These are phyloP conservation scores for Oryza coarctata DNA, from an alignment of 176 grass and related monocot species.

Conservation along the genomic window DNA sequence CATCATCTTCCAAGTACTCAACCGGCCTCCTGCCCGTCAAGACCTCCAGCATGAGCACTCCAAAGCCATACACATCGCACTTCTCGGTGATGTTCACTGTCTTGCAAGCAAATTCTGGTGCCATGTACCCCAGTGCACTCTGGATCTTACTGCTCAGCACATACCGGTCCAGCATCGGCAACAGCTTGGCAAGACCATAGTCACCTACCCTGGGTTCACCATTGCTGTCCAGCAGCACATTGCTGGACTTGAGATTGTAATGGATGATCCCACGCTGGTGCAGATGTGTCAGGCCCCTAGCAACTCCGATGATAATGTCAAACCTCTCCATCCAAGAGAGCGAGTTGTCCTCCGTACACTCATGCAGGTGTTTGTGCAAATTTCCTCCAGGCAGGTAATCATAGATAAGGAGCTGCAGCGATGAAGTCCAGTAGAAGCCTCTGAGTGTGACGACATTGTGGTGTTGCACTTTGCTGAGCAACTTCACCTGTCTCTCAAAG, in stretches of 20 bases:
- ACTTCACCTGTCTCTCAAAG: conserved; percentile 82
- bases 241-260: conserved; percentile 95
- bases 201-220: conserved; percentile 75
- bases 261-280: conserved; percentile 77
- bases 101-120: conserved; percentile 89
- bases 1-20: conserved; percentile 97
- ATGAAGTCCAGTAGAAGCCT: conserved; percentile 96
- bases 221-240: conserved; percentile 74
- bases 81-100: conserved; percentile 92
- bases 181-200: conserved; percentile 80
- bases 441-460: conserved; percentile 72
- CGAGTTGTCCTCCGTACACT: conserved; percentile 45
- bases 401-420: conserved; percentile 88
- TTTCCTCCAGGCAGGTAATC: conserved; percentile 86
- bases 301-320: conserved; percentile 81
- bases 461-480: conserved; percentile 74
- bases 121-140: conserved; percentile 98
- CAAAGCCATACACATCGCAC: conserved; percentile 89
- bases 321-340: conserved; percentile 94
- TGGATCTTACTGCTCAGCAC: conserved; percentile 96
- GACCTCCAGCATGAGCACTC: conserved; percentile 69
- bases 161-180: conserved; percentile 87
- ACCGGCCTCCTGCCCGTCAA: conserved; percentile 70
- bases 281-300: conserved; percentile 70
- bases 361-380: conserved; percentile 74